Conservation (phyloP, 176 grass and related monocot genomes). For the Aegilops speltoides region DNA sequence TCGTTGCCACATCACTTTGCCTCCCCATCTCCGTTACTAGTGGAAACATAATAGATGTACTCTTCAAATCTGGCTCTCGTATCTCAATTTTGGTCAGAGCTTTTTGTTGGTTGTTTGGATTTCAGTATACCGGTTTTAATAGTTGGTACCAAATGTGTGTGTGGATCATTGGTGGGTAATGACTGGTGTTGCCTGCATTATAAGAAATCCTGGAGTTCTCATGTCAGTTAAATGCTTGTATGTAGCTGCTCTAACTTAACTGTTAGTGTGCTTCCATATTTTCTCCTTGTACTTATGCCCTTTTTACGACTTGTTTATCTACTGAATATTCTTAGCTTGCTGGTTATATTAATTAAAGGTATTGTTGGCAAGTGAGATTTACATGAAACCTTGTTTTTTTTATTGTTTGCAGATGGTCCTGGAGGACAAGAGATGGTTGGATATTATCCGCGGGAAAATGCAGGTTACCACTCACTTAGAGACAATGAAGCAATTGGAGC, state of each 20-base stretch:
- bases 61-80: neutral
- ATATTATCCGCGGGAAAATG: conserved; percentile 78
- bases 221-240: neutral
- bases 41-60: neutral
- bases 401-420: conserved; percentile 49
- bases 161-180: neutral
- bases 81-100: neutral
- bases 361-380: neutral
- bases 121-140: neutral
- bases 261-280: neutral
- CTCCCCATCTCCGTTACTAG: neutral
- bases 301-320: neutral
- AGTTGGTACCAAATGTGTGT: neutral
- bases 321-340: neutral
- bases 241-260: neutral
- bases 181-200: neutral
- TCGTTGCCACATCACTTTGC: neutral
- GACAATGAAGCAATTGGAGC: conserved; percentile 90
- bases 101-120: neutral
- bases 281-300: neutral
- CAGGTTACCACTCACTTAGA: conserved; percentile 69
- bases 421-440: conserved; percentile 72
- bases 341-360: neutral
- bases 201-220: neutral
- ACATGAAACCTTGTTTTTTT: neutral